These are phyloP conservation scores for Metarhizium album DNA, from an alignment of 2,329 filamentous ascomycete genomes.

Conservation along the genomic window DNA sequence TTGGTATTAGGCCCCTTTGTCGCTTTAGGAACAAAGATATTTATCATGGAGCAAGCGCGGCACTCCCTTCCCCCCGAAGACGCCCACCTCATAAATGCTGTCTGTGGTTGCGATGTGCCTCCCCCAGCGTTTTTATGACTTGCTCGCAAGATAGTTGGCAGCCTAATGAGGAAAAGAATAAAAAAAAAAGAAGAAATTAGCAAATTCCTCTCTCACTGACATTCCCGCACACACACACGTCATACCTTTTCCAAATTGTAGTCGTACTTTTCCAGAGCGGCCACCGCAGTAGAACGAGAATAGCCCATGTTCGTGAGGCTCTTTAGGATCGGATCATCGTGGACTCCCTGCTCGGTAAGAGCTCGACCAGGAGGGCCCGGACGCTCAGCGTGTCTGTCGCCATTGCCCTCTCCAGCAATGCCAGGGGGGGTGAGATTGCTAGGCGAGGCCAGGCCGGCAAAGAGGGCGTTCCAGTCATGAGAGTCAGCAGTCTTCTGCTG, in stretches of 20 bases:
- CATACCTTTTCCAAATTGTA: slow-evolving; percentile 91
- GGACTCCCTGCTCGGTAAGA: slow-evolving; percentile 61
- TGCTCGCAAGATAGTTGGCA: slow-evolving; percentile 44
- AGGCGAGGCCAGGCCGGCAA: slow-evolving; percentile 63
- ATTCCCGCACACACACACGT: slow-evolving; percentile 8
- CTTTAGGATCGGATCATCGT: slow-evolving; percentile 88
- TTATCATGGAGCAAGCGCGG: neutral
- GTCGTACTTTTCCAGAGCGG: slow-evolving; percentile 85
- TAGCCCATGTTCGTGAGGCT: slow-evolving; percentile 87
- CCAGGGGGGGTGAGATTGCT: slow-evolving; percentile 18
- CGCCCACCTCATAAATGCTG: neutral
- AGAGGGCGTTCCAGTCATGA: slow-evolving; percentile 94
- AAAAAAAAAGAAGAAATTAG: too few relatives aligned
- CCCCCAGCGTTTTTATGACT: slow-evolving; percentile 35
- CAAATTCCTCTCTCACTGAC: too few relatives aligned
- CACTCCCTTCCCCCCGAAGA: too few relatives aligned
- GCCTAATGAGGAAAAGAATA: slow-evolving; percentile 23
- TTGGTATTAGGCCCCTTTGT: neutral
- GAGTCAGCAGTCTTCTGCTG: slow-evolving; percentile 32
- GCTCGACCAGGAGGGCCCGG: slow-evolving; percentile 45
- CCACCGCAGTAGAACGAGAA: slow-evolving; percentile 57
- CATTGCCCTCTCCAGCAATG: neutral
- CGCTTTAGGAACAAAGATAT: neutral
- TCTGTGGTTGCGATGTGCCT: too few relatives aligned
- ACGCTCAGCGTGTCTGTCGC: slow-evolving; percentile 13